phyloP scores from a whole-genome alignment of 345 rosid species.

The Lumnitzera littorea region DNA sequence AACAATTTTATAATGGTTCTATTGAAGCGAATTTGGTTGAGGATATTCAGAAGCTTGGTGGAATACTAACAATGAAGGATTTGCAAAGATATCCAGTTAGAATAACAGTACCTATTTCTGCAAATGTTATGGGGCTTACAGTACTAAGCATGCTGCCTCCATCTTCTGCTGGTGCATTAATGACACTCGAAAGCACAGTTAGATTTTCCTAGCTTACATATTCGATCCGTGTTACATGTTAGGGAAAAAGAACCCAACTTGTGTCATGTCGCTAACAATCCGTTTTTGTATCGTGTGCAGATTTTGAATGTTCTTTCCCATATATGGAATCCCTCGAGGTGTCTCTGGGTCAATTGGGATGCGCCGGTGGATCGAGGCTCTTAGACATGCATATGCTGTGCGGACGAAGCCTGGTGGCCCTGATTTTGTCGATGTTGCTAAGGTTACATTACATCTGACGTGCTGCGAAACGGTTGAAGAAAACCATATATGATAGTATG shows the following conservation, averaged over 20 bases:
- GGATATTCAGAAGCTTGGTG: conserved; percentile 43
- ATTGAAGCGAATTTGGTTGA: conserved; percentile 31
- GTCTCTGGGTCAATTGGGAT: conserved; percentile 36
- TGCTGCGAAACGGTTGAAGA: conserved; percentile 46
- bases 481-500: conserved; percentile 36
- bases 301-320: conserved; percentile 47
- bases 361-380: conserved; percentile 50
- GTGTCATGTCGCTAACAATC: too few species aligned
- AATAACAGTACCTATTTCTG: conserved; percentile 28
- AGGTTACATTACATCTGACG: conserved; percentile 43
- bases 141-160: conserved; percentile 65
- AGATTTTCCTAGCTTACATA: neutral
- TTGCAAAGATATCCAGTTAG: conserved; percentile 36
- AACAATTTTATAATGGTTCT: conserved; percentile 47
- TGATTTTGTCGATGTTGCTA: conserved; percentile 27
- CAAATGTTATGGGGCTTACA: conserved; percentile 30
- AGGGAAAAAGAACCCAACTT: too few species aligned
- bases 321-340: conserved; percentile 30
- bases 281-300: conserved; percentile 3
- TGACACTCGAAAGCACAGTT: conserved; percentile 38
- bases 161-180: conserved; percentile 47
- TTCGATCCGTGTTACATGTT: too few species aligned
- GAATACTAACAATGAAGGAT: conserved; percentile 47
- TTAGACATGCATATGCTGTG: conserved; percentile 52
- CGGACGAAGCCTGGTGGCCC: conserved; percentile 77